phyloP scores from a whole-genome alignment of 2,329 filamentous ascomycete species.

The Sporothrix dimorphospora region DNA sequence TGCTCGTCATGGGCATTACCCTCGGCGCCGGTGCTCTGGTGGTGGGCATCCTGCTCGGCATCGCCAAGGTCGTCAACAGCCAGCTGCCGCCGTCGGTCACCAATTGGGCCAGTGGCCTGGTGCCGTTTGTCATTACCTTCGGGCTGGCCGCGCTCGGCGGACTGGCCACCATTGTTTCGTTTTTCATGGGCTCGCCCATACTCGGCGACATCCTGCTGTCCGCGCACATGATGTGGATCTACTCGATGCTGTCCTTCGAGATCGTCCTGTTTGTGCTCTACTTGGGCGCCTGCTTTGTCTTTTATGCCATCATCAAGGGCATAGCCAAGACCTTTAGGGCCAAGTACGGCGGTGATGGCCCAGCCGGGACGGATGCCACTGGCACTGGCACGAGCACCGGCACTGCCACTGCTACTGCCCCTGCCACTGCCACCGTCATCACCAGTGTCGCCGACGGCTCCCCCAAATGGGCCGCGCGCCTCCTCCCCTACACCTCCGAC shows the following conservation, averaged over 20 bases:
- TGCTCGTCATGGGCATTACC: neutral
- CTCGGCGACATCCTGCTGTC: neutral
- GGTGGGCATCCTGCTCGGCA: neutral
- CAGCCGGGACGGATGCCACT: too few relatives aligned
- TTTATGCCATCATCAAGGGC: neutral
- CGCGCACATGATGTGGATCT: neutral
- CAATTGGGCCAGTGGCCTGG: neutral
- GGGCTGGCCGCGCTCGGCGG: neutral
- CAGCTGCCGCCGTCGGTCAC: constrained; percentile 1
- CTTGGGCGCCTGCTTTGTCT: neutral
- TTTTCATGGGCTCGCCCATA: neutral
- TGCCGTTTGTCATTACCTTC: neutral
- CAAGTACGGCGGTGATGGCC: neutral
- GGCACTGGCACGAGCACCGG: too few relatives aligned
- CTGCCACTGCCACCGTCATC: too few relatives aligned
- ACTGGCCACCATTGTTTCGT: neutral
- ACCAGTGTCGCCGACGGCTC: too few relatives aligned
- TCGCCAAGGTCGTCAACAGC: neutral
- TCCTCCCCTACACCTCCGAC: neutral
- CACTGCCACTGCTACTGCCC: too few relatives aligned
- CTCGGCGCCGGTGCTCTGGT: neutral
- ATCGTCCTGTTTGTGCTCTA: constrained; percentile 2
- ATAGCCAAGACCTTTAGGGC: neutral
- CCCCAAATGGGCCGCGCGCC: neutral
- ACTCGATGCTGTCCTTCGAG: constrained; percentile 8